Conservation (phyloP, 768 basidiomycete species). For the Suillus ampliporus region DNA sequence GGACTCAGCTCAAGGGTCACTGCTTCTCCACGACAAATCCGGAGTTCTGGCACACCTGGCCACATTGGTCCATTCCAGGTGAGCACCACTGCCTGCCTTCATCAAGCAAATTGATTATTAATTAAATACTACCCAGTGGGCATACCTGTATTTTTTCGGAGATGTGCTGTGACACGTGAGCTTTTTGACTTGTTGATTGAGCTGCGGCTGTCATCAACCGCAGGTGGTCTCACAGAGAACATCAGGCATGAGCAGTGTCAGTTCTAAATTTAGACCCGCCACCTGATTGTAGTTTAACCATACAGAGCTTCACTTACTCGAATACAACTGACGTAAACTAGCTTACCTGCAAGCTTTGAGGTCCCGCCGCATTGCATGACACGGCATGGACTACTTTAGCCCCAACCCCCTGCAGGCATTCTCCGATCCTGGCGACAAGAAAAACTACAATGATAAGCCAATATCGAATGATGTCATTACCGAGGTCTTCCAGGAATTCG, state of each 20-base stretch:
- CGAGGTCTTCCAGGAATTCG: constrained; percentile 24
- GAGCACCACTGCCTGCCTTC: neutral
- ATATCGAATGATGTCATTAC: constrained; percentile 28
- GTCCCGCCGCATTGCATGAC: neutral
- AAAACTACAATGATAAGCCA: constrained; percentile 11
- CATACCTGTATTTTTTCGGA: constrained; percentile 25
- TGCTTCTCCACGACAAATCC: constrained; percentile 17
- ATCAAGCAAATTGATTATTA: too few species aligned
- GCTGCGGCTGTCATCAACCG: constrained; percentile 22
- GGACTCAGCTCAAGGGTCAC: constrained; percentile 9
- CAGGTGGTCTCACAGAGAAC: constrained; percentile 25
- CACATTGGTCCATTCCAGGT: constrained; percentile 29
- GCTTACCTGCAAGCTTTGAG: constrained; percentile 21
- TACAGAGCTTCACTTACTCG: constrained; percentile 29
- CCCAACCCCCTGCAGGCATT: neutral
- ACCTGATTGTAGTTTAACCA: neutral
- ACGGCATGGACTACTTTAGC: neutral
- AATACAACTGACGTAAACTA: constrained; percentile 19
- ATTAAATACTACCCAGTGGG: too few species aligned
- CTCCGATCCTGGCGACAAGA: constrained; percentile 1
- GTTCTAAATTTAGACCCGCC: neutral
- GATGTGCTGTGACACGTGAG: constrained; percentile 25
- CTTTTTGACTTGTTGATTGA: constrained; percentile 32
- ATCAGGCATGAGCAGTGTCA: constrained; percentile 23
- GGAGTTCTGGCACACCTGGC: constrained; percentile 25